A percentile compares a stretch with the other conserved stretches of the same genome.
Evolutionary conservation across 768 basidiomycete species (phyloP).

Genomic region (Dioszegia hungarica): DNA sequence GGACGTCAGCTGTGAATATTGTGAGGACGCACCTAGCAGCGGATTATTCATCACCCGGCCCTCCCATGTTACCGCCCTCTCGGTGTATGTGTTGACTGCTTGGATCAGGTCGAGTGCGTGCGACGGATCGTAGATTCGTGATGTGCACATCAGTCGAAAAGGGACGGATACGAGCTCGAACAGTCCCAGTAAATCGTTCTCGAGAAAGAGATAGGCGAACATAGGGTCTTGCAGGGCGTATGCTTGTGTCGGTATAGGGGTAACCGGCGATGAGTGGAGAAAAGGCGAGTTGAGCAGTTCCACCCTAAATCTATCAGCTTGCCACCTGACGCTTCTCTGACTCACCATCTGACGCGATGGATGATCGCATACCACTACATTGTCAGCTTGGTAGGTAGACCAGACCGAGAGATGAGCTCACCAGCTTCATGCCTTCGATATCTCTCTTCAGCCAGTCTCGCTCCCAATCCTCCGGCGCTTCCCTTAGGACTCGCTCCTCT

Average conservation of each 20-base stretch:
- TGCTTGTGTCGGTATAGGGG: not conserved
- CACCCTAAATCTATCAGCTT: not conserved
- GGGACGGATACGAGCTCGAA: no score
- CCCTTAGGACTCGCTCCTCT: not conserved
- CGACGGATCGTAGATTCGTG: no score
- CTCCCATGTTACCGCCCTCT: not conserved
- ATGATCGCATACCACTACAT: not conserved
- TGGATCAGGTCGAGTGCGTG: no score
- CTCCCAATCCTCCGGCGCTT: not conserved
- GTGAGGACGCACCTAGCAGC: not conserved
- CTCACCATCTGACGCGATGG: not conserved
- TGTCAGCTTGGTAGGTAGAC: not conserved
- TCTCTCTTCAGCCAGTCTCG: not conserved
- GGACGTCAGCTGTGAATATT: not conserved
- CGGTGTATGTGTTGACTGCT: no score
- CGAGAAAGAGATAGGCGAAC: no score
- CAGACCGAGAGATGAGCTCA: not conserved
- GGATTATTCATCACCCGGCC: not conserved
- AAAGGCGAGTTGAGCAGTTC: not conserved
- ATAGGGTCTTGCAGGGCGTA: not conserved
- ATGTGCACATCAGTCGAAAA: no score
- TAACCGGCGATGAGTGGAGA: not conserved
- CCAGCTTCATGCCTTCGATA: not conserved
- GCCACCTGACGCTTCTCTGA: not conserved
- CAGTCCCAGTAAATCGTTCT: no score